These are phyloP conservation scores for Dacryopinax primogenitus DNA, from an alignment of 768 basidiomycete species.

Conservation along the genomic window DNA sequence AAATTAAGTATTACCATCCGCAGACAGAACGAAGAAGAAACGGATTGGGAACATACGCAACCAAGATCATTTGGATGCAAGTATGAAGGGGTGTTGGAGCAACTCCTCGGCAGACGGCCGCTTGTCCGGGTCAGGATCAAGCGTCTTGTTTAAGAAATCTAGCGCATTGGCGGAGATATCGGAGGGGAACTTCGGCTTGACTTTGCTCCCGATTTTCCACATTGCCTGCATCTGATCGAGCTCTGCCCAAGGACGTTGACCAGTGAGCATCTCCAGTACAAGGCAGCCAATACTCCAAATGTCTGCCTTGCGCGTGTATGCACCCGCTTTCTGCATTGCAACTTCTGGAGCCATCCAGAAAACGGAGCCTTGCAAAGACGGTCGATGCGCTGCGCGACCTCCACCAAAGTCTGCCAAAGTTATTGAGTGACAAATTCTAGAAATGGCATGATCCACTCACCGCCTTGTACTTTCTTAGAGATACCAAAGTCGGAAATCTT, in stretches of 20 bases:
- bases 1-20: not conserved
- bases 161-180: constrained; percentile 85
- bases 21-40: constrained; percentile 15
- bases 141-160: constrained; percentile 73
- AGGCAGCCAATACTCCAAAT: constrained; percentile 95
- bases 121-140: constrained; percentile 68
- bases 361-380: constrained; percentile 91
- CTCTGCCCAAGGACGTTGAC: constrained; percentile 90
- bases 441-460: constrained; percentile 39
- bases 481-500: constrained; percentile 97
- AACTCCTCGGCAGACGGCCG: constrained; percentile 70
- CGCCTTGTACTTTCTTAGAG: constrained; percentile 93
- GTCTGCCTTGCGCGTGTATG: constrained; percentile 79
- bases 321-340: constrained; percentile 70
- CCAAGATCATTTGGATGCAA: constrained; percentile 20
- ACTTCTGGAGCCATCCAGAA: constrained; percentile 99
- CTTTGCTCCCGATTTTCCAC: constrained; percentile 94
- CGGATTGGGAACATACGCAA: constrained; percentile 20
- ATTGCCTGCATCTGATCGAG: constrained; percentile 99
- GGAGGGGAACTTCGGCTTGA: constrained; percentile 73
- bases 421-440: not conserved
- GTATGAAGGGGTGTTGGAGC: constrained; percentile 62
- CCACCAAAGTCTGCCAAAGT: constrained; percentile 24
- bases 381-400: constrained; percentile 59
- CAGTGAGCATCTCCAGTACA: constrained; percentile 93